A percentile compares a stretch with the other conserved stretches of the same genome.
phyloP scores from a whole-genome alignment of 345 rosid genomes.

The Hibiscus syriacus region DNA sequence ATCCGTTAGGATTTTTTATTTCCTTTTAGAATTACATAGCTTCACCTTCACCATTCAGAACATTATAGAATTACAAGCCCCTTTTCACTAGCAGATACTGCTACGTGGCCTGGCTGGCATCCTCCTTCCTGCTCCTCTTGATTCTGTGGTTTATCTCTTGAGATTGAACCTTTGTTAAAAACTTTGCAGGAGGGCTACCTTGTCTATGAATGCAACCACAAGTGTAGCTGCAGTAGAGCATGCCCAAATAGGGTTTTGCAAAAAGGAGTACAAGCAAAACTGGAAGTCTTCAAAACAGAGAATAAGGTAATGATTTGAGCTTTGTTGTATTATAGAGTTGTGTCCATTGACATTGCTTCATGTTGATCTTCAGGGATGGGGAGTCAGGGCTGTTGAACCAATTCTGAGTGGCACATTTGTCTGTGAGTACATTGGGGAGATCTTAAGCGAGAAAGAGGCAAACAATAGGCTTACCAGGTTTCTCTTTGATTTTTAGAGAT shows the following conservation, averaged over 20 bases:
- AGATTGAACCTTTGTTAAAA: constrained; percentile 9
- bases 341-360: constrained; percentile 1
- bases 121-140: background rate
- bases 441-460: constrained; percentile 63
- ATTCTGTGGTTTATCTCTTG: background rate
- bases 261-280: constrained; percentile 53
- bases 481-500: constrained; percentile 4
- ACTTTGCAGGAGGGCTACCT: constrained; percentile 89
- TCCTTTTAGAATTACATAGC: background rate
- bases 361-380: constrained; percentile 79
- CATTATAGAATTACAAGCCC: background rate
- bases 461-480: constrained; percentile 62
- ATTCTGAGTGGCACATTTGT: constrained; percentile 82
- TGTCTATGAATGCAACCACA: constrained; percentile 86
- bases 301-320: constrained; percentile 50
- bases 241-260: constrained; percentile 93
- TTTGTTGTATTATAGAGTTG: constrained; percentile 8
- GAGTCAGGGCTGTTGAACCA: constrained; percentile 76
- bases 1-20: background rate
- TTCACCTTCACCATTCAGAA: background rate
- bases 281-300: constrained; percentile 77
- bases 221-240: constrained; percentile 65
- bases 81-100: background rate
- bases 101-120: background rate
- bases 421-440: constrained; percentile 85